Conservation (phyloP, 2,329 filamentous ascomycete genomes). For the Sporothrix schenckii region DNA sequence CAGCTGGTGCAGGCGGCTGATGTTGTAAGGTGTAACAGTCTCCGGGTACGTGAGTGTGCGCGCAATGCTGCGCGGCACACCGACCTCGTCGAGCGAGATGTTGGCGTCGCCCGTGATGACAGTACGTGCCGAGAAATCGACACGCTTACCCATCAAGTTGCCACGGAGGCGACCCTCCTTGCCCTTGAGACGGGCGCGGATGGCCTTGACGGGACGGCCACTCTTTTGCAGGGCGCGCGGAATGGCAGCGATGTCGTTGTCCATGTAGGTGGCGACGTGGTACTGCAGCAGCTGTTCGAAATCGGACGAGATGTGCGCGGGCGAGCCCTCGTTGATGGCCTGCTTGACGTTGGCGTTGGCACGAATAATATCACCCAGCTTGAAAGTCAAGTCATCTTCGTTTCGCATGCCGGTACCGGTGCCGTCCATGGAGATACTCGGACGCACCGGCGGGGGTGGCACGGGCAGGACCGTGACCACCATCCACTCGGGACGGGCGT, state of each 20-base stretch:
- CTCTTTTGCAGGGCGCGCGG: conserved; percentile 96
- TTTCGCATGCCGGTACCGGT: conserved; percentile 89
- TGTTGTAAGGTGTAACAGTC: conserved; percentile 97
- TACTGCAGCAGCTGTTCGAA: conserved; percentile 94
- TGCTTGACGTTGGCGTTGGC: conserved; percentile 94
- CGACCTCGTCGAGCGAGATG: conserved; percentile 92
- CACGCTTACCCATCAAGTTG: conserved; percentile 99
- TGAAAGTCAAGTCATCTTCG: conserved; percentile 99
- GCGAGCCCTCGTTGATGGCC: conserved; percentile 87
- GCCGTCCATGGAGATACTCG: conserved; percentile 95
- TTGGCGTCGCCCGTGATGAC: conserved; percentile 99
- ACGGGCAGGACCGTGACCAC: conserved; percentile 92
- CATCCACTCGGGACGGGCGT: conserved; percentile 98
- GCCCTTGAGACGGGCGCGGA: conserved; percentile 95
- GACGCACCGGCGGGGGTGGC: conserved; percentile 90
- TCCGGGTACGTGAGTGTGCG: conserved; percentile 94
- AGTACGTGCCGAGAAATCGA: conserved; percentile 98
- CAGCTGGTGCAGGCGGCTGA: conserved; percentile 82
- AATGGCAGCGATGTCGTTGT: conserved; percentile 96
- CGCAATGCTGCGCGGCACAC: conserved; percentile 91
- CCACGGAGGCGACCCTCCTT: conserved; percentile 97
- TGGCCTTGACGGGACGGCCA: conserved; percentile 93
- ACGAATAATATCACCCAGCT: conserved; percentile 96
- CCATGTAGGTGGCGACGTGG: conserved; percentile 99
- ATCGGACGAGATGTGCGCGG: conserved; percentile 85